Conservation (phyloP, 2,329 filamentous ascomycete species). For the Botrytis pseudocinerea region DNA sequence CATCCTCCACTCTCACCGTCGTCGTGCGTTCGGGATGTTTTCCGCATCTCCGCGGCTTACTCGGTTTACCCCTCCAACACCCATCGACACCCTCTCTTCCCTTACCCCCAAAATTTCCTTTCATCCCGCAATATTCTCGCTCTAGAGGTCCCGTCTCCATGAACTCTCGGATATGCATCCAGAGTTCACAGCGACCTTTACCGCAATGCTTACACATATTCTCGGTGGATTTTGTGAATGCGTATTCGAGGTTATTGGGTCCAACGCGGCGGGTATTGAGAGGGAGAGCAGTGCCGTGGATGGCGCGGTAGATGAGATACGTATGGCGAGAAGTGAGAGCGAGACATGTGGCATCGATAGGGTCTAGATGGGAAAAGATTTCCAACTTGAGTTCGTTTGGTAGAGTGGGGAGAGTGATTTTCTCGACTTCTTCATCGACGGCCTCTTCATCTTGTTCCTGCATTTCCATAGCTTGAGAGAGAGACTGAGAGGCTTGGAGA, state of each 20-base stretch:
- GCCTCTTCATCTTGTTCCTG: constrained; percentile 31
- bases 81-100: constrained; percentile 48
- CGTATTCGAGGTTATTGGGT: constrained; percentile 64
- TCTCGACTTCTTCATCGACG: constrained; percentile 17
- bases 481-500: constrained; percentile 10
- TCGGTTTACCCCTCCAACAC: constrained; percentile 62
- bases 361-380: constrained; percentile 63
- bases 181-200: constrained; percentile 61
- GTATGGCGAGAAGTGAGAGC: constrained; percentile 59
- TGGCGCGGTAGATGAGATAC: constrained; percentile 58
- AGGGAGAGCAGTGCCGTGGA: constrained; percentile 55
- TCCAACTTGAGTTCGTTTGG: constrained; percentile 61
- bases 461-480: constrained; percentile 32
- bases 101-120: constrained; percentile 54
- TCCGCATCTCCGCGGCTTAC: constrained; percentile 58
- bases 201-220: constrained; percentile 64
- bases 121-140: constrained; percentile 60
- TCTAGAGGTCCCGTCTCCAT: constrained; percentile 50
- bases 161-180: constrained; percentile 62
- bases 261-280: constrained; percentile 58
- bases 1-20: constrained; percentile 34
- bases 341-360: constrained; percentile 63
- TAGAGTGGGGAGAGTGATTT: constrained; percentile 40
- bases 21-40: constrained; percentile 47
- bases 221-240: constrained; percentile 62